Evolutionary conservation across 2,329 filamentous ascomycete genomes (phyloP).

Genomic region (Seiridium cupressi): DNA sequence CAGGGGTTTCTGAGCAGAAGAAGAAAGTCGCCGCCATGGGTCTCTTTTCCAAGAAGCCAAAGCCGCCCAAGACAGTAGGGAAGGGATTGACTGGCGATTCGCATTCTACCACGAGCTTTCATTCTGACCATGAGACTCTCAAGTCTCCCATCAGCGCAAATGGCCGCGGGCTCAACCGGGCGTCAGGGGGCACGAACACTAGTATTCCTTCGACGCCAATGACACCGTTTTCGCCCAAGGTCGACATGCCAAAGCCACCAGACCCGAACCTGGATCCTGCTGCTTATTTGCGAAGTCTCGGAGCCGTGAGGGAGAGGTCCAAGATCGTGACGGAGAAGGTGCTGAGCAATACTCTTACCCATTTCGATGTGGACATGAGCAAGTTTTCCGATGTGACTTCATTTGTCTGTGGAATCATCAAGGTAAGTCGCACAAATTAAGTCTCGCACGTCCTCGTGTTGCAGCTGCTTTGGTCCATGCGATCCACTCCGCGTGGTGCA

Average conservation of each 20-base stretch:
- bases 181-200: constrained; percentile 4
- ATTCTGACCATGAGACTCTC: constrained; percentile 8
- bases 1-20: not conserved
- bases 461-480: constrained; percentile 16
- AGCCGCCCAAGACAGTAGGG: constrained; percentile 9
- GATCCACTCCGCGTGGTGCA: no score
- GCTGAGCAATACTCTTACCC: constrained; percentile 71
- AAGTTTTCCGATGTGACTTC: constrained; percentile 82
- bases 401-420: constrained; percentile 92
- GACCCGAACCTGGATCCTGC: constrained; percentile 13
- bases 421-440: constrained; percentile 53
- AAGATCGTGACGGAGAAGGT: constrained; percentile 75
- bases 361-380: constrained; percentile 84
- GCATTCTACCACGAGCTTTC: constrained; percentile 11
- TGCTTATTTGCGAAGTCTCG: constrained; percentile 86
- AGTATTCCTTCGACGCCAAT: constrained; percentile 8
- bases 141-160: constrained; percentile 10
- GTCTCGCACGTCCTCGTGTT: no score
- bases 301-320: constrained; percentile 80
- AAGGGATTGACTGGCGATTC: constrained; percentile 8
- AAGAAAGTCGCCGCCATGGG: constrained; percentile 6
- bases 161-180: constrained; percentile 4
- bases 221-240: constrained; percentile 9
- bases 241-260: constrained; percentile 13
- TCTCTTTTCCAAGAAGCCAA: constrained; percentile 13